Evolutionary conservation across 441 rosid species (phyloP), one percentile per base, ranked within the genome.

Genomic region (Gossypium lobatum): DNA sequence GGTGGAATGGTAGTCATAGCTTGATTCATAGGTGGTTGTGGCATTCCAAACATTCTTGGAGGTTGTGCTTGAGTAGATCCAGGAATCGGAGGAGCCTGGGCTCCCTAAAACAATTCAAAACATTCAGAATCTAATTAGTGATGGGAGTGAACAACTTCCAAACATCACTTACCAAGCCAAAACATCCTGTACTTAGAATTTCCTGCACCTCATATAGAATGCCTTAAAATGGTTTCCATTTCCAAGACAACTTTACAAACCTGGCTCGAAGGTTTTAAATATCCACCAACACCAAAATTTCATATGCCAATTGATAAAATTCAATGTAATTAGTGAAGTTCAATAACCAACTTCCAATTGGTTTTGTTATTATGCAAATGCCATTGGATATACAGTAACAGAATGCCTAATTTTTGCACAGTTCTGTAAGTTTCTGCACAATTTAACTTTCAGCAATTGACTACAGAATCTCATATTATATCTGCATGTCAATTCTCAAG

Each of bases 31-130:
- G 77, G 75, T 25, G 79, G 78, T 61, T 77, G 78, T 45, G 84
- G 84, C 88, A 86, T 86, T 65, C 86, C 87, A 76, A 76, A 80
- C 78, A 77, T 73, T 78, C 80, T 79, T 63, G 87, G 85, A 68
- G 85, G 87, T 67, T 83, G 87, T 75, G 70, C 59, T 73, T 83
- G 88, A 74, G 76, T 18, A 59, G 81, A 11, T 31, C 89, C 88
- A 71, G 84, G 83, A 73, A 79, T 53, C 42, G 71, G 74, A 73
- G 80, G 75, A 70, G 85, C 39, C 74, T 83, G 83, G 64, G 78
- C 28, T 11, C 78, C 79, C 87, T 84, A 75, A 72, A 67, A 71
- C 63, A 76, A 75, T 80, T 77, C 46, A 82, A 68, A 53, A 78
- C 75, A 79, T 63, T 63, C 60, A 79, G 66, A 73, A 55, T 70